A percentile compares a stretch with the other conserved stretches of the same genome.
These are phyloP conservation scores for Penicillium sp. DNA, from an alignment of 2,329 filamentous ascomycete species.

Conservation along the genomic window DNA sequence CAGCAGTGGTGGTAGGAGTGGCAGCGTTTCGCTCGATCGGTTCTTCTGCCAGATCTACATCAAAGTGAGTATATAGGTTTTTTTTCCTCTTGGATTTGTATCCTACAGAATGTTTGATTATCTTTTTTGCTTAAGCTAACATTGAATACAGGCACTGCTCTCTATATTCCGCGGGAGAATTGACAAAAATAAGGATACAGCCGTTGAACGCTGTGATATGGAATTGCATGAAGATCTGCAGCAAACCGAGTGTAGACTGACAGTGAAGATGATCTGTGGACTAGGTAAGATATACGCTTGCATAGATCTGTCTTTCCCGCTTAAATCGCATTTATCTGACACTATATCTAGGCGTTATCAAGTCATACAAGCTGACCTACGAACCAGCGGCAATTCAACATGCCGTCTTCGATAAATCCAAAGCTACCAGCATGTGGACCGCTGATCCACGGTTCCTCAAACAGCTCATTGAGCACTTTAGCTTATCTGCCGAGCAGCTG, in stretches of 20 bases:
- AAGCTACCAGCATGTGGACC: constrained; percentile 57
- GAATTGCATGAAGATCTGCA: constrained; percentile 56
- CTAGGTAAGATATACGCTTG: constrained; percentile 45
- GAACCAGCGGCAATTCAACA: constrained; percentile 62
- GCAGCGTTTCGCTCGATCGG: constrained; percentile 42
- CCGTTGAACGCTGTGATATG: constrained; percentile 62
- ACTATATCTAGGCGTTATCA: constrained; percentile 53
- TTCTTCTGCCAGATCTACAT: constrained; percentile 61
- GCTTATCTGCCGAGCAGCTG: constrained; percentile 61
- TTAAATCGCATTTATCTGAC: neutral
- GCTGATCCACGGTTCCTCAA: constrained; percentile 57
- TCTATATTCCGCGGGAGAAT: constrained; percentile 62
- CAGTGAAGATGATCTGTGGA: constrained; percentile 61
- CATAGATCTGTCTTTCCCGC: neutral
- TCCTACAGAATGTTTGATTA: neutral
- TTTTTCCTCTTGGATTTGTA: neutral
- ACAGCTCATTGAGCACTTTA: constrained; percentile 64
- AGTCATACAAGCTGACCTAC: constrained; percentile 64
- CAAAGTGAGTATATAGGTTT: constrained; percentile 45
- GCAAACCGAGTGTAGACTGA: constrained; percentile 58
- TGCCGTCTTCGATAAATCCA: constrained; percentile 59
- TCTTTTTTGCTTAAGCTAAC: constrained; percentile 2
- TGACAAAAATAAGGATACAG: constrained; percentile 58
- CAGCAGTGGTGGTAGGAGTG: constrained; percentile 20
- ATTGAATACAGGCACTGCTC: constrained; percentile 48